Percentiles rank a stretch among this genome's conserved stretches.
Conservation (phyloP, 768 basidiomycete species). For the Suillus discolor region DNA sequence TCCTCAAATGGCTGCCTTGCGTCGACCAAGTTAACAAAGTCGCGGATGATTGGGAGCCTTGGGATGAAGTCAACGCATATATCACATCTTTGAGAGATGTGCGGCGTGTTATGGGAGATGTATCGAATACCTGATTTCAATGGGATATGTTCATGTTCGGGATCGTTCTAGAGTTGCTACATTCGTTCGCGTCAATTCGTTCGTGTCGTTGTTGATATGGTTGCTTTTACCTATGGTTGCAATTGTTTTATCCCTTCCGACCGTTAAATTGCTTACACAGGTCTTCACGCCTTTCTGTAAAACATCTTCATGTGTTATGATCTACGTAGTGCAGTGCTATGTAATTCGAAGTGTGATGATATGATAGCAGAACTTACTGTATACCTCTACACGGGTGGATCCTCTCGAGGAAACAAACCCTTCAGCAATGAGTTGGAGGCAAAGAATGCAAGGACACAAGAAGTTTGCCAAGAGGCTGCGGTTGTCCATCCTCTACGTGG, state of each 20-base stretch:
- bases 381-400: not conserved
- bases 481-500: too few species aligned
- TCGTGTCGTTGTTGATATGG: not conserved
- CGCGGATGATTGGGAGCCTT: not conserved
- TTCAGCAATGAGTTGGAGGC: constrained; percentile 17
- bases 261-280: not conserved
- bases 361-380: not conserved
- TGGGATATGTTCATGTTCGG: not conserved
- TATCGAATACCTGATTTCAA: not conserved
- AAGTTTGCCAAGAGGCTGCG: constrained; percentile 85
- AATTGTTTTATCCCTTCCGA: not conserved
- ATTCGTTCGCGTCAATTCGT: not conserved
- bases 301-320: not conserved
- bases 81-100: not conserved
- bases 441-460: constrained; percentile 16
- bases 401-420: constrained; percentile 27
- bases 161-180: not conserved
- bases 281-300: not conserved
- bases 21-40: not conserved
- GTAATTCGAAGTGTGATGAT: not conserved
- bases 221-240: not conserved
- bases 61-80: not conserved
- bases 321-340: not conserved
- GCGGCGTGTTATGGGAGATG: not conserved
- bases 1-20: not conserved